phyloP scores from a whole-genome alignment of 169 alveolate species.

The Theileria parva region DNA sequence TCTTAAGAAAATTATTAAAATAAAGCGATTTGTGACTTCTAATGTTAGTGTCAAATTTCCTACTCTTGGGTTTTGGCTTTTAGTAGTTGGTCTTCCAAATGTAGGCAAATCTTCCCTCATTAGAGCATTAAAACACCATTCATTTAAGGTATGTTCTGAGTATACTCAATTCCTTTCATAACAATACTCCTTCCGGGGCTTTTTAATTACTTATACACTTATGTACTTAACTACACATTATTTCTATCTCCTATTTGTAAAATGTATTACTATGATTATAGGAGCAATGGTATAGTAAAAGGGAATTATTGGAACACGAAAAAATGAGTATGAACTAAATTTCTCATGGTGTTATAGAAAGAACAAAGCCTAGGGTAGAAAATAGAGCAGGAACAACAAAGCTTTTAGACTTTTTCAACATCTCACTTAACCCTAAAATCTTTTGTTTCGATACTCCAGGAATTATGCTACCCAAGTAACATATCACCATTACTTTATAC shows the following conservation, averaged over 20 bases:
- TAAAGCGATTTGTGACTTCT: conserved; percentile 27
- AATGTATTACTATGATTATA: background rate
- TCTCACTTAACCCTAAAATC: conserved; percentile 58
- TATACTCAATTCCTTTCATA: background rate
- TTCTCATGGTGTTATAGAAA: background rate
- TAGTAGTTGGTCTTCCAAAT: conserved; percentile 66
- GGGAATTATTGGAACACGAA: background rate
- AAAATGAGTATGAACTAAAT: background rate
- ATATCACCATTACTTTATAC: background rate
- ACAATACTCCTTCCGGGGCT: too few species aligned
- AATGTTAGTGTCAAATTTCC: conserved; percentile 37
- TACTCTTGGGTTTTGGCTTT: conserved; percentile 57
- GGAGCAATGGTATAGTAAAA: conserved; percentile 37
- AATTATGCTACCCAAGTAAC: conserved; percentile 62
- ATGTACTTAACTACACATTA: too few species aligned
- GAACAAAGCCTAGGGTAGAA: conserved; percentile 38
- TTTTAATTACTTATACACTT: too few species aligned
- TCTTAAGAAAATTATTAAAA: conserved; percentile 36
- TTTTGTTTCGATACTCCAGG: conserved; percentile 71
- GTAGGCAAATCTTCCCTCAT: conserved; percentile 66
- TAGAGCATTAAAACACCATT: conserved; percentile 54
- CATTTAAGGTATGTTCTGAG: conserved; percentile 35
- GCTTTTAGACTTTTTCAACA: conserved; percentile 29
- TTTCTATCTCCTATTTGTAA: background rate
- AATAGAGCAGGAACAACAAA: conserved; percentile 57